Base-by-base conservation (phyloP, 2,329 filamentous ascomycete genomes). In the Ophiostoma piceae region DNA sequence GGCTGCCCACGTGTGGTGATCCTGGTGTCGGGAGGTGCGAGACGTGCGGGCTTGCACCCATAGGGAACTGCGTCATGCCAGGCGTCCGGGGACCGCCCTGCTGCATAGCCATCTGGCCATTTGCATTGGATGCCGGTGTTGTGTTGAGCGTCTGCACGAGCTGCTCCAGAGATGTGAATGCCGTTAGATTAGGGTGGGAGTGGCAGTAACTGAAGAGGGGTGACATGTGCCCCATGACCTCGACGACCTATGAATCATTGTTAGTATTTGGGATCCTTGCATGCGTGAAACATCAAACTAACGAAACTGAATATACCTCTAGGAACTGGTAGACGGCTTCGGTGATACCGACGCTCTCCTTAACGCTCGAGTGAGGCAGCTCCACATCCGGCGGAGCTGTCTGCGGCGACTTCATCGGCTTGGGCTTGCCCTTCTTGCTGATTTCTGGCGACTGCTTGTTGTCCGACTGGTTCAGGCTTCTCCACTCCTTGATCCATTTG, bases 211-310 rank as follows among this genome's bases (percentile, higher is more conserved):
- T 78, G 76, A 90, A 89, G 3, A 90, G 78, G 1, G 86, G 86
- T 74, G 84, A 87, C 87, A 89, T 89, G 75, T 88, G 85, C 71
- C 85, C 85, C 80, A 90, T 85, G 57, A 90, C 86, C 76, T 90
- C 87, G 69, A 86, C 85, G 76, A 89, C 84, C 60, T 64, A 32
- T 19, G 32, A n/a, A 37, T 32, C 8, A 7, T 86, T 11, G 32
- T 64, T 11, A 64, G 60, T 64, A 37, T 22, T 14, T 37, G 32
- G 9, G 7, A 37, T 37, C 32, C 37, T n/a, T 7, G 60, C 29
- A 35, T 32, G 7, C 9, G 9, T 88, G 75, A 26, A 41, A 35
- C 22, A 54, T 54, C 11, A 64, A 57, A 72, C 79, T 60, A 80
- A 87, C 87, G 32, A 37, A 64, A 37, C 12, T 37, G 32, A 32